These are phyloP conservation scores for Nicotiana otophora DNA, from an alignment of 257 asterid species.

Conservation along the genomic window DNA sequence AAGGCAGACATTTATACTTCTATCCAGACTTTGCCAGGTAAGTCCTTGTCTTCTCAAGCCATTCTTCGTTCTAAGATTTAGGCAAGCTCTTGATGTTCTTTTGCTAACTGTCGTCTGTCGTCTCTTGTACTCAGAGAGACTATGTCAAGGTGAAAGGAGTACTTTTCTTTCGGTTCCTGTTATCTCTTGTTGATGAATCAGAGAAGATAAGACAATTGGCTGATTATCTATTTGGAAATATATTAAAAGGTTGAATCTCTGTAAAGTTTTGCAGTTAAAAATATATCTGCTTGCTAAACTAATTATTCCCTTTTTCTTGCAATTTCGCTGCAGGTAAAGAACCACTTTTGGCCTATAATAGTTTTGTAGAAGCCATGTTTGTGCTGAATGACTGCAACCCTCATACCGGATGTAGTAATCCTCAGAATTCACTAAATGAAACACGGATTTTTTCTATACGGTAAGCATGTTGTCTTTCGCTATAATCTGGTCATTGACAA, in stretches of 20 bases:
- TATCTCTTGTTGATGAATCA: slow-evolving; percentile 87
- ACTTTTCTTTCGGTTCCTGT: slow-evolving; percentile 79
- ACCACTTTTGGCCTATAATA: slow-evolving; percentile 94
- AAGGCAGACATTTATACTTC: slow-evolving; percentile 84
- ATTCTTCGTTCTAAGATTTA: background rate
- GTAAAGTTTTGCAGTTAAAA: background rate
- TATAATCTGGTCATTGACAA: background rate
- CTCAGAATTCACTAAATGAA: slow-evolving; percentile 56
- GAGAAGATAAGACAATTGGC: slow-evolving; percentile 75
- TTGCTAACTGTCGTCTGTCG: slow-evolving; percentile 13
- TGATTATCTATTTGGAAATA: slow-evolving; percentile 85
- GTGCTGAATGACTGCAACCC: slow-evolving; percentile 88
- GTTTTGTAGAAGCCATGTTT: slow-evolving; percentile 86
- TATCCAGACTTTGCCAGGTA: slow-evolving; percentile 92
- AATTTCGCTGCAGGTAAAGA: slow-evolving; percentile 67
- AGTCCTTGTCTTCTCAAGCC: slow-evolving; percentile 1
- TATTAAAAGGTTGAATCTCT: slow-evolving; percentile 62
- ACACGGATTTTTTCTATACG: slow-evolving; percentile 58
- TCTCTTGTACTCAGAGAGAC: slow-evolving; percentile 56
- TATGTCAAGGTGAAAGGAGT: slow-evolving; percentile 96
- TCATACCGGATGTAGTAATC: slow-evolving; percentile 74
- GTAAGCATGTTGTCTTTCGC: slow-evolving; percentile 30
- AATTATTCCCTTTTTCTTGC: background rate
- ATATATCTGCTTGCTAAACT: background rate
- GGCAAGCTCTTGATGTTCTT: slow-evolving; percentile 4